Base-by-base conservation (phyloP, 495 filamentous ascomycete genomes). In the Amniculicola lignicola region DNA sequence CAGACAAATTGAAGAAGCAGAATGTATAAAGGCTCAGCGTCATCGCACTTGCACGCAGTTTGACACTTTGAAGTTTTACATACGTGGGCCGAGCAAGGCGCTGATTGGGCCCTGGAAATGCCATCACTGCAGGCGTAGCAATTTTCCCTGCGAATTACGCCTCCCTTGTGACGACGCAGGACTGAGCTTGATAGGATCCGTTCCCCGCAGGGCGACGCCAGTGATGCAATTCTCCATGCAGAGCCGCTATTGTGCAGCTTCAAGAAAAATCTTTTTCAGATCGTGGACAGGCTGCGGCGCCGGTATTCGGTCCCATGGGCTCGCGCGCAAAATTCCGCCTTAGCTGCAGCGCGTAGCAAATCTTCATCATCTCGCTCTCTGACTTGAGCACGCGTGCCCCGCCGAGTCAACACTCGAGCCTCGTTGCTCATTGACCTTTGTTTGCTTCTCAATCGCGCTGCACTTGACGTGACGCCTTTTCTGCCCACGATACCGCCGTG, bases 1-100 rank as follows among this genome's bases (percentile, higher is more conserved):
- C 73, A 60, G 71, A 74, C 39, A 71, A 73, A 57, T 75, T 74
- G 36, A 67, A 52, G 45, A 73, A 77, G 64, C 19, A 19, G 46
- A n/a, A n/a, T n/a, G n/a, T n/a, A n/a, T n/a, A n/a, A n/a, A n/a
- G n/a, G n/a, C n/a, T n/a, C n/a, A n/a, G n/a, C n/a, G n/a, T n/a
- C n/a, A n/a, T n/a, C n/a, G n/a, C n/a, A n/a, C n/a, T n/a, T n/a
- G n/a, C n/a, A n/a, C n/a, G n/a, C n/a, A n/a, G n/a, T n/a, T n/a
- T n/a, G n/a, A n/a, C n/a, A n/a, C n/a, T n/a, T n/a, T n/a, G n/a
- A n/a, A n/a, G n/a, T n/a, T n/a, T n/a, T n/a, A n/a, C n/a, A n/a
- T n/a, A n/a, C n/a, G 25, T 5, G 22, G 27, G 16, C 25, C 29
- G 23, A 29, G 12, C 31, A 9, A 38, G 2, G 33, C 19, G 22